Percentiles rank a stretch among this genome's conserved stretches.
Conservation (phyloP, 1,139 yeast species). For the Meyerozyma carpophila region DNA sequence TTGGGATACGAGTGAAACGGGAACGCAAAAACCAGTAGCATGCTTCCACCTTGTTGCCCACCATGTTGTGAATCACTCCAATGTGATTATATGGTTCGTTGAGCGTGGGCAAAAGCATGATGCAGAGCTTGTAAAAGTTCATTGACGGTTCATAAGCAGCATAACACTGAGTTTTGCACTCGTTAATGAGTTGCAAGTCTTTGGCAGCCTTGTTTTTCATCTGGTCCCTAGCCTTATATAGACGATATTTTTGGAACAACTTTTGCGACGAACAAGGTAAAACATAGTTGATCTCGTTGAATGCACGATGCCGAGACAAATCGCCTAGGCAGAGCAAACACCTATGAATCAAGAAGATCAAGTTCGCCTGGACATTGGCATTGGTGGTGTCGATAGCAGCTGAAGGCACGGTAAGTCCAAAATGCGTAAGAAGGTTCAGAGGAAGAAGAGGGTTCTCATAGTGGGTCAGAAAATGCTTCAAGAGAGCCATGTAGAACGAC, state of each 20-base stretch:
- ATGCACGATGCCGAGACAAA: slow-evolving; percentile 51
- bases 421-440: slow-evolving; percentile 18
- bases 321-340: slow-evolving; percentile 57
- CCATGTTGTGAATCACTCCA: slow-evolving; percentile 48
- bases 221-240: slow-evolving; percentile 31
- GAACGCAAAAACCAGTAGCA: slow-evolving; percentile 53
- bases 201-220: slow-evolving; percentile 1
- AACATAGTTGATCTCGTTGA: slow-evolving; percentile 37
- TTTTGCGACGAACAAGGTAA: slow-evolving; percentile 29
- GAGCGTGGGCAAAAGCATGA: slow-evolving; percentile 54
- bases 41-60: slow-evolving; percentile 30
- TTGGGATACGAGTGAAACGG: slow-evolving; percentile 46
- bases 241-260: slow-evolving; percentile 29
- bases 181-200: slow-evolving; percentile 4
- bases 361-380: slow-evolving; percentile 29
- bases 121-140: slow-evolving; percentile 47
- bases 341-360: slow-evolving; percentile 47
- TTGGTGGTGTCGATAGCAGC: slow-evolving; percentile 13
- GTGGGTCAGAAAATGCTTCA: slow-evolving; percentile 32
- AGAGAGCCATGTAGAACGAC: slow-evolving; percentile 39
- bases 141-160: slow-evolving; percentile 27
- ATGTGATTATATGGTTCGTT: slow-evolving; percentile 65
- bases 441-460: slow-evolving; percentile 33
- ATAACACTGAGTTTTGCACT: not conserved
- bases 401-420: slow-evolving; percentile 14